Evolutionary conservation across 129 eudicot genomes (phyloP), one percentile per base, ranked within the genome.

Genomic region (Chrysanthemum makinoi): DNA sequence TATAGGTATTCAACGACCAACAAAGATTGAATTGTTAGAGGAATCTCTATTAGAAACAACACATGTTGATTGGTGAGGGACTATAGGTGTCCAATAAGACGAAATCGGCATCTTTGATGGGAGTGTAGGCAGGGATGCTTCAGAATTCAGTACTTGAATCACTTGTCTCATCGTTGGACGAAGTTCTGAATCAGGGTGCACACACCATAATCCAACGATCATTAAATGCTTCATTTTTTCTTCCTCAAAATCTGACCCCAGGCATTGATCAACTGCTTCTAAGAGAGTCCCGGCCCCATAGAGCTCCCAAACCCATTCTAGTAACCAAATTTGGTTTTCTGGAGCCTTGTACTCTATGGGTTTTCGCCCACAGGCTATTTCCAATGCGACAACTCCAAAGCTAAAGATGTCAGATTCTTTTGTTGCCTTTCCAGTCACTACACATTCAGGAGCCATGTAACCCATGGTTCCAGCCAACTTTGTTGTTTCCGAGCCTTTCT

Each of bases 401-500:
- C 89, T 81, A 67, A 46, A 87, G 4, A 80, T 83, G 47, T 87
- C 87, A 0, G 89, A 78, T 66, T 78, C 87, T 62, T 74, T 87
- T 68, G 80, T 84, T 57, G 87, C 85, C 47, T 74, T 70, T 0
- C 82, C 87, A 1, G 84, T 84, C 14, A 44, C 39, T 7, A 56
- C 47, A 76, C 80, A 81, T 70, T 87, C 86, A 3, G 85, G 93
- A 7, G 93, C 87, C 81, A 87, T 66, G 78, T 87, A 87, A 28
- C 89, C 87, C 73, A 74, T 51, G n/a, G 89, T 84, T 46, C 89
- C 78, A 1, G 80, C 87, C 49, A 81, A 28, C 46, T 68, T 62
- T 0, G 86, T 81, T 15, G 89, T 84, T 3, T 79, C 79, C 0
- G 75, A 35, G 11, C 64, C 88, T 46, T 78, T 80, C 6, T 51